Conservation (phyloP, 1,284 basidiomycete genomes). For the Sporisorium reilianum region DNA sequence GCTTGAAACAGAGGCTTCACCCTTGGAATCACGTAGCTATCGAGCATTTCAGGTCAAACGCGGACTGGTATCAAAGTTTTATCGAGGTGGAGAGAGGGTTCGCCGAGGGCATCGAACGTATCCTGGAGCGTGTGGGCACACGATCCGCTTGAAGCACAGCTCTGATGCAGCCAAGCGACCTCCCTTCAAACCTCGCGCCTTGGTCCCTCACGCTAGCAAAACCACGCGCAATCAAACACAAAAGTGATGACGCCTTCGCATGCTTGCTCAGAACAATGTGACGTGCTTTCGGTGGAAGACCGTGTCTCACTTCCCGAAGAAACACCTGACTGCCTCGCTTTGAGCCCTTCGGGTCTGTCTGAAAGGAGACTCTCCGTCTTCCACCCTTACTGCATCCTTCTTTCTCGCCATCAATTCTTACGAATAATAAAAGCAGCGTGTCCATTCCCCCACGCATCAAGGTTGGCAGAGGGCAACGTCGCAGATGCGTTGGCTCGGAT, state of each 20-base stretch:
- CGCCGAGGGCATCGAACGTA: slow-evolving; percentile 7
- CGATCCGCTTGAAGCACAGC: not conserved
- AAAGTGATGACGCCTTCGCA: not conserved
- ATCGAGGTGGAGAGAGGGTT: slow-evolving; percentile 8
- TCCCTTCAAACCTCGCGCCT: not conserved
- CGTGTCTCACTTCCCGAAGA: too few species aligned
- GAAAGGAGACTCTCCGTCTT: not conserved
- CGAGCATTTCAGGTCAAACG: not conserved
- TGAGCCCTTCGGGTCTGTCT: too few species aligned
- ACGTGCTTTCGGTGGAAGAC: too few species aligned
- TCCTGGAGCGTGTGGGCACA: slow-evolving; percentile 4
- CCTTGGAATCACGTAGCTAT: not conserved
- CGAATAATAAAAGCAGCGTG: not conserved
- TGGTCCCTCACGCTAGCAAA: not conserved
- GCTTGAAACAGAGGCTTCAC: not conserved
- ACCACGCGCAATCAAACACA: not conserved
- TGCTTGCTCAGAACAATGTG: too few species aligned
- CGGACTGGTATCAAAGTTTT: not conserved
- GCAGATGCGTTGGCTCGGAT: not conserved
- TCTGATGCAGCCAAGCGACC: not conserved
- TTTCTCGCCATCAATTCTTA: too few species aligned
- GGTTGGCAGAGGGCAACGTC: not conserved
- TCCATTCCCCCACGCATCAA: not conserved
- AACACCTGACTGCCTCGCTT: too few species aligned
- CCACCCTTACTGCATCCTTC: too few species aligned